Base-by-base conservation (phyloP, 1,284 basidiomycete genomes). In the Marasmius fiardii region DNA sequence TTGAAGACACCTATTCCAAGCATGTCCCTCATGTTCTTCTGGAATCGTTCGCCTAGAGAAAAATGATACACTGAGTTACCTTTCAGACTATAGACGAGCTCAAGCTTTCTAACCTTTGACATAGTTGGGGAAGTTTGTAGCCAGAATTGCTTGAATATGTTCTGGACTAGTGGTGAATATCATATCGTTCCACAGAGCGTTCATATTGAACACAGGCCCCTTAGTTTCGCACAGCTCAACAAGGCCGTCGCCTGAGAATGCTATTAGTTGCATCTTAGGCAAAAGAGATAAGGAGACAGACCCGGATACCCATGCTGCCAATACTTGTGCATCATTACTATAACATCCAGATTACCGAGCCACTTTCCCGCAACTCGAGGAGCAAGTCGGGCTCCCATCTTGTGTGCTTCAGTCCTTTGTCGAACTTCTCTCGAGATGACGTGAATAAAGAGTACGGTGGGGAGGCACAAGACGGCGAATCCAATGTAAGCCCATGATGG, bases 1-100 rank as follows among this genome's bases (percentile, higher is more conserved):
- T 85, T 85, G 63, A 86, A 85, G 1, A 85, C 79, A 0, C 83
- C 83, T 3, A 75, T 74, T 1, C 83, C 83, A 10, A 84, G 64
- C 14, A 85, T 69, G 7, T 74, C 67, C 4, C 62, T 62, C 72
- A 76, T 74, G 10, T 62, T 65, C 10, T 65, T 47, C 34, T 68
- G 66, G 52, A 77, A 75, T 10, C 67, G 61, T 52, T 69, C 57
- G 5, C 76, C 75, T 77, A 49, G 47, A n/a, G 35, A 48, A 12
- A 11, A 35, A 49, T 21, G 21, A 23, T 43, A 18, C 20, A 54
- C 8, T 23, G 16, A 18, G 44, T 2, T 16, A 20, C 16, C 37
- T n/a, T n/a, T 16, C 24, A 6, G 16, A n/a, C 23, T 37, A n/a
- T n/a, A 23, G 21, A 14, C 16, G 33, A 24, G 12, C 7, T 2